phyloP scores from a whole-genome alignment of 208 protist genomes.

The Acanthamoeba triangularis region DNA sequence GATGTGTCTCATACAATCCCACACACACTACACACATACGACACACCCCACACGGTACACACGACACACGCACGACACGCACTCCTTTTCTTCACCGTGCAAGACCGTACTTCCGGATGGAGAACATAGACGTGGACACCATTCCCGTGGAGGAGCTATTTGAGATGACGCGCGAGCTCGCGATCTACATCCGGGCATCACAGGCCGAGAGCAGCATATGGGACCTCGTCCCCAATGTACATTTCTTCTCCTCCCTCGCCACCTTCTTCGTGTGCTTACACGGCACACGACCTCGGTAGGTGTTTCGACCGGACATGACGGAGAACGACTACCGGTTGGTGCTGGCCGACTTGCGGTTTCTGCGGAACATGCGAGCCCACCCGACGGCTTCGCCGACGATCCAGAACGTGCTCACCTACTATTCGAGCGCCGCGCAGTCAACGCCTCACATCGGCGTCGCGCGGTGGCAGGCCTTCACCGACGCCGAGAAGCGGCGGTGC shows the following conservation, averaged over 20 bases:
- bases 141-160: background rate
- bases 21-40: too few relatives aligned
- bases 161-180: slow-evolving; percentile 26
- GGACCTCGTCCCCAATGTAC: slow-evolving; percentile 20
- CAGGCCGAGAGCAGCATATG: background rate
- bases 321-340: slow-evolving; percentile 36
- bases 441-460: background rate
- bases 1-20: background rate
- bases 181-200: background rate
- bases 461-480: slow-evolving; percentile 25
- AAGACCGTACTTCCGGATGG: background rate
- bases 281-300: background rate
- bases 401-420: background rate
- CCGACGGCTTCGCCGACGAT: background rate
- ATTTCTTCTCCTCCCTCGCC: background rate
- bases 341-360: background rate
- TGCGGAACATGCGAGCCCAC: background rate
- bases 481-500: slow-evolving; percentile 27
- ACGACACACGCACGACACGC: too few relatives aligned
- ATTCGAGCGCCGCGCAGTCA: background rate
- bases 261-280: background rate
- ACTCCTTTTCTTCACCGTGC: too few relatives aligned
- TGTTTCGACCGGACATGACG: background rate
- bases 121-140: slow-evolving; percentile 13
- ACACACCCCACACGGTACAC: too few relatives aligned